Evolutionary conservation across 495 filamentous ascomycete genomes (phyloP), one percentile per base, ranked within the genome.

Genomic region (Hypoxylon perforatum): DNA sequence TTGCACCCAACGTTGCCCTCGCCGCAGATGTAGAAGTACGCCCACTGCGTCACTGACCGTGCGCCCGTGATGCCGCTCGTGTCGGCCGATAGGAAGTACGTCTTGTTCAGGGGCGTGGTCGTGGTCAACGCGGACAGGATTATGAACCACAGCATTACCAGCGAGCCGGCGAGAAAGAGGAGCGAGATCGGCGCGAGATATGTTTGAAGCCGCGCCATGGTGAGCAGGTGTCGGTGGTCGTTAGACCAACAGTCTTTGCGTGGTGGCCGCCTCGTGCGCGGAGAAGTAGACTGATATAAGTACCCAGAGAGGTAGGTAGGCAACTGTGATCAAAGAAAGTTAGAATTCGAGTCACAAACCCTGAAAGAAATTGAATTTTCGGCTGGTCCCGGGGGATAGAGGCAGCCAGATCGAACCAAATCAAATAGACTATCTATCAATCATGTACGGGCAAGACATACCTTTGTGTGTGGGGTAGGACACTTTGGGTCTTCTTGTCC

Each of bases 11-110:
- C 25, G 65, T 87, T 85, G 68, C 68, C 76, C 28, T 58, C 71
- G 19, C 83, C 84, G 68, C 84, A 87, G 56, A 94, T 75, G 68
- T 88, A 87, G 85, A 93, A 94, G 79, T 89, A 94, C 2, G 93
- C 95, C 93, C 93, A 97, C 77, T 93, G 87, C 7, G 92, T 88
- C 7, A 85, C 63, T 33, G 84, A 30, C 10, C 82, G 78, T 1
- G 92, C 87, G 18, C 85, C 86, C 10, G 88, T 79, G 70, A 96
- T 93, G 69, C 81, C 86, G 45, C 80, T 76, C 12, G 92, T 94
- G 73, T 87, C 82, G 67, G 88, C 90, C 72, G 90, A 84, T 28
- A 97, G 86, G 83, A 96, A 96, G 80, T 89, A 97, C 67, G 92
- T 90, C 41, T 88, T 67, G 65, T 89, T 85, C 15, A 92, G 80